Evolutionary conservation across 805 yeast genomes (phyloP).

Genomic region (Candida vaughaniae): DNA sequence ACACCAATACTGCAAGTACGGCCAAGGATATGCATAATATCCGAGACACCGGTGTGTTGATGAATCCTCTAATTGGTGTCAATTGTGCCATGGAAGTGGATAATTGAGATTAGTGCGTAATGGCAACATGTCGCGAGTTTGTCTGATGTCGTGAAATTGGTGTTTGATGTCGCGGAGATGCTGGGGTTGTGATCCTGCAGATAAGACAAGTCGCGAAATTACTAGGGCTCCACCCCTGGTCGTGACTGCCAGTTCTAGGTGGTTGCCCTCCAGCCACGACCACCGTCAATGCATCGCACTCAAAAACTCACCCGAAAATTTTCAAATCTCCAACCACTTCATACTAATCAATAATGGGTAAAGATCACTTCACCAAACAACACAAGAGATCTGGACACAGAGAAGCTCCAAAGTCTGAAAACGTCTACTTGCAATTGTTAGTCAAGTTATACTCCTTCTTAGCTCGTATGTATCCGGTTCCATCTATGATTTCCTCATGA

Average conservation of each 20-base stretch:
- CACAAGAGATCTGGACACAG: constrained; percentile 96
- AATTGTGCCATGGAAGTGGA: constrained; percentile 16
- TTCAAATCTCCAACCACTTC: constrained; percentile 2
- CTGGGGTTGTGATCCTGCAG: too few species aligned
- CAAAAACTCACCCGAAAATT: constrained; percentile 20
- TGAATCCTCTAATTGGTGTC: constrained; percentile 43
- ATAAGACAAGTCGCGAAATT: too few species aligned
- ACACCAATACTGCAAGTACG: constrained; percentile 37
- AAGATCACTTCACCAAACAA: constrained; percentile 94
- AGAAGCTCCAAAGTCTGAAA: constrained; percentile 98
- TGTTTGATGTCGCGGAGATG: too few species aligned
- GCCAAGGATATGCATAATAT: constrained; percentile 34
- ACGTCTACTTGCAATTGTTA: constrained; percentile 96
- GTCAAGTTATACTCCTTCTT: constrained; percentile 98
- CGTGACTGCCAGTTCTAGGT: neutral
- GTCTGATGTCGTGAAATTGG: too few species aligned
- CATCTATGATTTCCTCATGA: neutral
- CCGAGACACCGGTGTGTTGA: constrained; percentile 44
- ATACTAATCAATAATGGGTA: constrained; percentile 95
- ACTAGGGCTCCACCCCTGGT: constrained; percentile 1
- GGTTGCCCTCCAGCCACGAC: neutral
- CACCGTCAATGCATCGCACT: neutral
- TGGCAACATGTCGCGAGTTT: neutral
- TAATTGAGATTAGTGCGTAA: neutral
- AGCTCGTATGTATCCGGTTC: constrained; percentile 80